Conservation (phyloP, 2,329 filamentous ascomycete species). For the Fusarium algeriense region DNA sequence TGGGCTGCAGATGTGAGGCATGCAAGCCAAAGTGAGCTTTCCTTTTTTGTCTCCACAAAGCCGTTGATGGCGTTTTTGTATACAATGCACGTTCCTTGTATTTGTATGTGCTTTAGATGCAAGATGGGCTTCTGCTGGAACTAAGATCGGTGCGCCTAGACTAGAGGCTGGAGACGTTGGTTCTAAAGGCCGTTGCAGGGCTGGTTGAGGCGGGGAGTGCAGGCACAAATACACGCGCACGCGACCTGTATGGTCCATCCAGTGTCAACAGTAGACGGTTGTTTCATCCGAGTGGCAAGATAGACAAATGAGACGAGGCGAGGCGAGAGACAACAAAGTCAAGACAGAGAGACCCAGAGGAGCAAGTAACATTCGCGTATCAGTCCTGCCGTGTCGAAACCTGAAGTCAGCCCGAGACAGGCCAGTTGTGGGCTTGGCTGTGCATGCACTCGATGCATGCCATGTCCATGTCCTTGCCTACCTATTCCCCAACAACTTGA, state of each 20-base stretch:
- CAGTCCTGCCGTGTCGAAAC: constrained; percentile 18
- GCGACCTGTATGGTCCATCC: constrained; percentile 2
- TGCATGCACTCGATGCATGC: constrained; percentile 32
- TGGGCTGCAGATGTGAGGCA: constrained; percentile 25
- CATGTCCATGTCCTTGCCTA: constrained; percentile 13
- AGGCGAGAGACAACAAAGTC: constrained; percentile 20
- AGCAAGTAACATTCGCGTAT: constrained; percentile 23
- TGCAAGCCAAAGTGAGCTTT: constrained; percentile 32
- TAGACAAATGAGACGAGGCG: constrained; percentile 10
- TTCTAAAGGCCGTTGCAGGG: constrained; percentile 29
- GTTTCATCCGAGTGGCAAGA: constrained; percentile 43
- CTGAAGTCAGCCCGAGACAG: constrained; percentile 37
- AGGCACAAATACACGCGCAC: constrained; percentile 6
- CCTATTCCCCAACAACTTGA: constrained; percentile 28
- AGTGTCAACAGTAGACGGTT: constrained; percentile 8
- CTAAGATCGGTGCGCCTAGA: constrained; percentile 25
- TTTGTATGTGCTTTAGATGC: constrained; percentile 31
- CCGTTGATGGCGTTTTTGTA: constrained; percentile 27
- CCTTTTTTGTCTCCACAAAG: constrained; percentile 32
- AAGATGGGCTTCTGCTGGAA: constrained; percentile 37
- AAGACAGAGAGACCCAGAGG: constrained; percentile 13
- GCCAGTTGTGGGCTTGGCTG: constrained; percentile 23
- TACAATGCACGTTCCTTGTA: constrained; percentile 34
- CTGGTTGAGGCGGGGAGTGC: constrained; percentile 23
- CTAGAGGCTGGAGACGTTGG: constrained; percentile 20